These are phyloP conservation scores for Microcera coccophila DNA, from an alignment of 2,329 filamentous ascomycete species.

Conservation along the genomic window DNA sequence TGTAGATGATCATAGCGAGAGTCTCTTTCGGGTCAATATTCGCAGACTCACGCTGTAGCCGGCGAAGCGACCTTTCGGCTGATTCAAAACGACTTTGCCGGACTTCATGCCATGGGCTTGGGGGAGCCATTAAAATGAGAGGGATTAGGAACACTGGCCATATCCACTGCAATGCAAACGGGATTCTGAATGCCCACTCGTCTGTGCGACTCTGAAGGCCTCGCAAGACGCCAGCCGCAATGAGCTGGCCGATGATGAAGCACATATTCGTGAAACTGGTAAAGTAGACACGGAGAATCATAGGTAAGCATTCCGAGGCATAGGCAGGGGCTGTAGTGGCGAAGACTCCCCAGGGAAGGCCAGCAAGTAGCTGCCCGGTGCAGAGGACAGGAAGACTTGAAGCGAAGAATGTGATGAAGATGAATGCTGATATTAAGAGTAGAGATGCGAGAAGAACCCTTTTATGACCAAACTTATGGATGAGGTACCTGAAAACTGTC, in stretches of 20 bases:
- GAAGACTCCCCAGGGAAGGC: slow-evolving; percentile 45
- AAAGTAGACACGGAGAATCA: slow-evolving; percentile 40
- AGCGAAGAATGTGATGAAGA: slow-evolving; percentile 50
- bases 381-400: slow-evolving; percentile 41
- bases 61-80: slow-evolving; percentile 30
- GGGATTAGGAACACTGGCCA: slow-evolving; percentile 35
- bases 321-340: slow-evolving; percentile 42
- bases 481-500: no score
- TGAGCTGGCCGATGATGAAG: slow-evolving; percentile 42
- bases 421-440: slow-evolving; percentile 39
- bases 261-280: slow-evolving; percentile 44
- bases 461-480: slow-evolving; percentile 44
- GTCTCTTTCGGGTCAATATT: slow-evolving; percentile 36
- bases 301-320: slow-evolving; percentile 41
- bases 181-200: slow-evolving; percentile 38
- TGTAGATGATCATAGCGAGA: slow-evolving; percentile 42
- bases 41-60: slow-evolving; percentile 31
- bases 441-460: slow-evolving; percentile 41
- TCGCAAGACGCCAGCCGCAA: slow-evolving; percentile 39
- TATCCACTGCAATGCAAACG: slow-evolving; percentile 40
- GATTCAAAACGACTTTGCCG: slow-evolving; percentile 30
- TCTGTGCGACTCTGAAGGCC: slow-evolving; percentile 34
- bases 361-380: slow-evolving; percentile 45
- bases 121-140: slow-evolving; percentile 32
- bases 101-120: slow-evolving; percentile 38